These are phyloP conservation scores for Mycena pura DNA, from an alignment of 768 basidiomycete genomes.

Conservation along the genomic window DNA sequence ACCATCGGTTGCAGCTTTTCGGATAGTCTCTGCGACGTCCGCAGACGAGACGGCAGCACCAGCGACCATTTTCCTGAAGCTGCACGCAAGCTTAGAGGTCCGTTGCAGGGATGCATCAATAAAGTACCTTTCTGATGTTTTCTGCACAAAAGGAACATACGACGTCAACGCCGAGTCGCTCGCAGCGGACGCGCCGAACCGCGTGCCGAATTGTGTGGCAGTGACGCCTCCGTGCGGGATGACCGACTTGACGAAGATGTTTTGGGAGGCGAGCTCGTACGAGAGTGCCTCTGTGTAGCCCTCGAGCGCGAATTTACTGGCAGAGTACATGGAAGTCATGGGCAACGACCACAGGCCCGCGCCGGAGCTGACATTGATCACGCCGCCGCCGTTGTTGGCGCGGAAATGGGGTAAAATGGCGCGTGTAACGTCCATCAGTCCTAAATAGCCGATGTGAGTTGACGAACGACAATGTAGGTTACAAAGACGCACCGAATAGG, in stretches of 20 bases:
- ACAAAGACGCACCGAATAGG: constrained; percentile 24
- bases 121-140: constrained; percentile 19
- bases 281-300: constrained; percentile 33
- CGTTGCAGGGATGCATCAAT: too few relatives aligned
- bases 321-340: constrained; percentile 26
- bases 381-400: constrained; percentile 22
- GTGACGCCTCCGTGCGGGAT: constrained; percentile 30
- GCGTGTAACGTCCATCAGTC: constrained; percentile 31
- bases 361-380: constrained; percentile 32
- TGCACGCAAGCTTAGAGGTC: not conserved
- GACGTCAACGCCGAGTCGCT: constrained; percentile 10
- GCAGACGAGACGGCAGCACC: constrained; percentile 18
- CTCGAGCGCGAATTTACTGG: constrained; percentile 33
- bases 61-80: constrained; percentile 25
- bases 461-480: too few relatives aligned
- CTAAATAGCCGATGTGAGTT: constrained; percentile 5
- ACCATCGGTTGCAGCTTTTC: constrained; percentile 30
- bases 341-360: constrained; percentile 28
- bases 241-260: constrained; percentile 29
- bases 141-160: constrained; percentile 19
- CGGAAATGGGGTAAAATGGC: constrained; percentile 31
- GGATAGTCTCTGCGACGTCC: constrained; percentile 30
- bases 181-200: constrained; percentile 16
- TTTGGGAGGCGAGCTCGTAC: constrained; percentile 29
- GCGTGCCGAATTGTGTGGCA: constrained; percentile 19